A percentile compares a stretch with the other conserved stretches of the same genome.
Conservation (phyloP, 805 yeast genomes). For the Candida suzukii region DNA sequence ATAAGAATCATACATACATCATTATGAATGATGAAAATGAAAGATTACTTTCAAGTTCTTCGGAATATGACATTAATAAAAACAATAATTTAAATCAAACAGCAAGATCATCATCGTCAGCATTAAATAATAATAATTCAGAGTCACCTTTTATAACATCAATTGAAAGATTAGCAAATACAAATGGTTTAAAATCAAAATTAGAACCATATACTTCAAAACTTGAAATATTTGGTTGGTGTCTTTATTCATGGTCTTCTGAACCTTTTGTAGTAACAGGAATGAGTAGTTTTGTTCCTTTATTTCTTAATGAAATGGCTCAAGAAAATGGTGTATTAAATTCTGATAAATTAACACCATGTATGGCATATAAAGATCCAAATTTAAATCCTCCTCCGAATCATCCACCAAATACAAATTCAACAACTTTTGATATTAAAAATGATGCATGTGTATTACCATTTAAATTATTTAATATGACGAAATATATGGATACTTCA, state of each 20-base stretch:
- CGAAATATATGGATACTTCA: conserved; percentile 55
- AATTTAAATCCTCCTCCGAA: conserved; percentile 16
- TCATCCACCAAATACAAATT: conserved; percentile 18
- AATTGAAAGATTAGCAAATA: not conserved
- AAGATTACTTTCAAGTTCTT: no score
- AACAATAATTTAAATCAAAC: no score
- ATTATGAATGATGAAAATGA: no score
- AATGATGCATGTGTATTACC: conserved; percentile 25
- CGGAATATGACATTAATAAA: no score
- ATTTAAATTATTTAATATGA: conserved; percentile 14
- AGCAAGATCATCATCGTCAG: no score
- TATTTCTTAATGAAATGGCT: conserved; percentile 65
- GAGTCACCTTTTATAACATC: not conserved
- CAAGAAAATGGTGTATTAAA: conserved; percentile 62
- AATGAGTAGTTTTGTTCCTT: conserved; percentile 71
- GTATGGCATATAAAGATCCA: conserved; percentile 21
- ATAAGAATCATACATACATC: no score
- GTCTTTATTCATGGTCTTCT: conserved; percentile 63
- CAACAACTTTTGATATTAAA: not conserved
- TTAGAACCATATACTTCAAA: conserved; percentile 24
- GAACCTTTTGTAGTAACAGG: conserved; percentile 79
- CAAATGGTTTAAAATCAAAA: not conserved
- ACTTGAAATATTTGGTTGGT: conserved; percentile 57
- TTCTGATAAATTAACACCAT: conserved; percentile 51
- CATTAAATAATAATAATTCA: no score